Evolutionary conservation across 345 rosid genomes (phyloP), one percentile per base, ranked within the genome.

Genomic region (Zanthoxylum bungeanum): DNA sequence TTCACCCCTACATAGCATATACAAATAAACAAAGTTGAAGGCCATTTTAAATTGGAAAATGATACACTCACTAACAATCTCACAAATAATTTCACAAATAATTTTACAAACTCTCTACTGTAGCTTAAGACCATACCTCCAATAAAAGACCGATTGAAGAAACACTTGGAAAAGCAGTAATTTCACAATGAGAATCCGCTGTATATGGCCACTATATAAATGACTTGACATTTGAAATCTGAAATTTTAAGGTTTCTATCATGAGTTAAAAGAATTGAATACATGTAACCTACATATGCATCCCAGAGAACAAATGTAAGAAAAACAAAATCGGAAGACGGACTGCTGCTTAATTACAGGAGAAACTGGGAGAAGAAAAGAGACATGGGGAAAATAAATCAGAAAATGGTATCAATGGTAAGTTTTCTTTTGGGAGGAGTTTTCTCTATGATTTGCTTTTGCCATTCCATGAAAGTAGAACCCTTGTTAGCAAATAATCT

Each of bases 401-500:
- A 92, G 86, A 84, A 89, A 60, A 92, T 82, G 73, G 99, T 92
- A 77, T 94, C 99, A 21, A 88, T 78, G 17, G 84, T 89, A 47
- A 92, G 93, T 91, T 88, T 94, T 74, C 97, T 78, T 76, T 87
- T 94, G 0, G 92, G 88, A 2, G 93, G 96, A 57, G 86, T 78
- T 40, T 89, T 88, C 77, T 90, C 93, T 14, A 84, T 78, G 46
- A 85, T 83, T 80, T 94, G 97, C 80, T 90, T 90, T 80, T 94
- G 92, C 47, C 76, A 75, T 68, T 92, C 98, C 99, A 94, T 94
- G 82, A 94, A 94, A 21, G 87, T 77, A 4, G 91, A 92, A 24
- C 96, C 98, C 84, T 84, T 94, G 85, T 92, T 88, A 0, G 97
- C 98, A 64, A 85, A 94, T 72, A 94, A 82, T 77, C 99, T 89